phyloP scores from a whole-genome alignment of 2,329 filamentous ascomycete genomes.

The Gremmenia infestans region DNA sequence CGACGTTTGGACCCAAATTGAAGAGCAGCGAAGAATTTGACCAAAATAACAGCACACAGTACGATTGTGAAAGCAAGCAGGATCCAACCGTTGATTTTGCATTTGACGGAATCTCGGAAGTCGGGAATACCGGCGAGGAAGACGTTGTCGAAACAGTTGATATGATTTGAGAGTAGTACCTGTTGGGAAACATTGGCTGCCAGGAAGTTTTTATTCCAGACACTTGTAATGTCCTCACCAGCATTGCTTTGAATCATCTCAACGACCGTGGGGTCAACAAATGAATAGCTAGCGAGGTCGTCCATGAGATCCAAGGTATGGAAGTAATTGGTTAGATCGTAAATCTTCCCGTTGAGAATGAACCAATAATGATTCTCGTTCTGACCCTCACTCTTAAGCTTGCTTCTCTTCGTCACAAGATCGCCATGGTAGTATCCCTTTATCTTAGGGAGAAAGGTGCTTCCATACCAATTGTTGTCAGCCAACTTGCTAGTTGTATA shows the following conservation, averaged over 20 bases:
- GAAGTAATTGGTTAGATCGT: conserved; percentile 91
- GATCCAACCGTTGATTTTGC: conserved; percentile 87
- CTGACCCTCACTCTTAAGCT: conserved; percentile 60
- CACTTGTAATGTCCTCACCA: conserved; percentile 69
- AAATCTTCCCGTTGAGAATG: conserved; percentile 69
- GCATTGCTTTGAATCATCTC: conserved; percentile 68
- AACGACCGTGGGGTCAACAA: conserved; percentile 65
- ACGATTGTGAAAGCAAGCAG: conserved; percentile 83
- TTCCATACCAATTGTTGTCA: conserved; percentile 69
- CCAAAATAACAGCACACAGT: conserved; percentile 69
- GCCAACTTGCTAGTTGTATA: conserved; percentile 54
- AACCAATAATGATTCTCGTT: conserved; percentile 71
- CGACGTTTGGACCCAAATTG: conserved; percentile 90
- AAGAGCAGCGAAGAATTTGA: conserved; percentile 89
- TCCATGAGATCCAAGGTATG: conserved; percentile 61
- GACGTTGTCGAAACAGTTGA: conserved; percentile 75
- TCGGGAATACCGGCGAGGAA: conserved; percentile 83
- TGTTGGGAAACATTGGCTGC: conserved; percentile 46
- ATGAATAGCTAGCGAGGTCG: conserved; percentile 52
- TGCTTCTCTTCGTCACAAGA: conserved; percentile 62
- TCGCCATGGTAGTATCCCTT: conserved; percentile 83
- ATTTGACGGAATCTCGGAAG: conserved; percentile 71
- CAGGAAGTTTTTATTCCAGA: conserved; percentile 54
- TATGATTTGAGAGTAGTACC: conserved; percentile 54
- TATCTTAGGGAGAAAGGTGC: conserved; percentile 71